These are phyloP conservation scores for Ophiocordyceps sinensis DNA, from an alignment of 2,329 filamentous ascomycete genomes.

Conservation along the genomic window DNA sequence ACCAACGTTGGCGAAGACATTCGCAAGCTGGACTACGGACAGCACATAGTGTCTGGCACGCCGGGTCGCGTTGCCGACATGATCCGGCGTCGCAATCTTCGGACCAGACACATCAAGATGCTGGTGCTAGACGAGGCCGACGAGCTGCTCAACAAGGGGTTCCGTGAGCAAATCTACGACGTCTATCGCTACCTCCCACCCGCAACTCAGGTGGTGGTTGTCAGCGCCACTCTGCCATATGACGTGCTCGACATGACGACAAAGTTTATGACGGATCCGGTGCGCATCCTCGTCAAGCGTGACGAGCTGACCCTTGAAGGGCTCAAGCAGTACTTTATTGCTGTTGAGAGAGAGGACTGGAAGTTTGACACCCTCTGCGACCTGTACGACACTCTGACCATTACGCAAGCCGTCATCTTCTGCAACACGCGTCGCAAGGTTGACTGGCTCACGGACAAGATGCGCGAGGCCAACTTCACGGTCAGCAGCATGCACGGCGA, in stretches of 20 bases:
- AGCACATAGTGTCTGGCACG: slow-evolving; percentile 94
- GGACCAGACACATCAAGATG: slow-evolving; percentile 51
- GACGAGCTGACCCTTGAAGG: slow-evolving; percentile 96
- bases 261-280: slow-evolving; percentile 98
- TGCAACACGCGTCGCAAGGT: slow-evolving; percentile 99
- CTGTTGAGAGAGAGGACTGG: slow-evolving; percentile 99
- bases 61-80: slow-evolving; percentile 75
- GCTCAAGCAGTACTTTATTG: slow-evolving; percentile 98
- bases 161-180: slow-evolving; percentile 97
- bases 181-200: slow-evolving; percentile 95
- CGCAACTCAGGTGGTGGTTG: slow-evolving; percentile 94
- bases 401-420: slow-evolving; percentile 98
- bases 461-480: slow-evolving; percentile 97
- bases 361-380: slow-evolving; percentile 98
- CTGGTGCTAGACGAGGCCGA: slow-evolving; percentile 47
- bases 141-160: slow-evolving; percentile 73
- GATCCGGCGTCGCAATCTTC: slow-evolving; percentile 42
- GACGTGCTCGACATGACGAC: slow-evolving; percentile 98
- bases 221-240: slow-evolving; percentile 92
- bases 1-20: slow-evolving; percentile 98
- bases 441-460: slow-evolving; percentile 98
- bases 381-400: slow-evolving; percentile 95
- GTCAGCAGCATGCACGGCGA: slow-evolving; percentile 98
- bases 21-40: slow-evolving; percentile 90
- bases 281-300: slow-evolving; percentile 94